phyloP scores from a whole-genome alignment of 768 basidiomycete genomes.

The Lactarius quietus region DNA sequence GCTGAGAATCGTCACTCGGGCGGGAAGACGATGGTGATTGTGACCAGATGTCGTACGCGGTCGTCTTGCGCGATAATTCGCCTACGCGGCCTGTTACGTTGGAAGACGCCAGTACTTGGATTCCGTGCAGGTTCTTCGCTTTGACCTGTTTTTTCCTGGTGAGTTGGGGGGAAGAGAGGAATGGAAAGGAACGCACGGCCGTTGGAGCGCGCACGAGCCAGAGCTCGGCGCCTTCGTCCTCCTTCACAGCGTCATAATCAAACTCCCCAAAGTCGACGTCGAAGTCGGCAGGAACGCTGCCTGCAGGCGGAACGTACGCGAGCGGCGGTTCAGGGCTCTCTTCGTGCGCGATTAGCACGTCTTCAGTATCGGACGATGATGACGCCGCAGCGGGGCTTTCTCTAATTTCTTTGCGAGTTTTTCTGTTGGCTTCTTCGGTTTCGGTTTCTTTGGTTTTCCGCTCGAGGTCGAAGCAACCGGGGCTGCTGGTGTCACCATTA shows the following conservation, averaged over 20 bases:
- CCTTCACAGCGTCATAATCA: slow-evolving; percentile 24
- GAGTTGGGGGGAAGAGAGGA: too few species aligned
- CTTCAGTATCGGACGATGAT: neutral
- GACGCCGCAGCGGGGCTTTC: neutral
- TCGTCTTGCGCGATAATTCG: slow-evolving; percentile 10
- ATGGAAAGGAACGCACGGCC: slow-evolving; percentile 5
- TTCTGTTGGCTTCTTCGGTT: neutral
- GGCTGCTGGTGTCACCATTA: neutral
- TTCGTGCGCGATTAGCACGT: neutral
- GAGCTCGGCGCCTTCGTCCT: slow-evolving; percentile 24
- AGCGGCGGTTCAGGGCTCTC: neutral
- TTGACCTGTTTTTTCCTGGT: slow-evolving; percentile 14
- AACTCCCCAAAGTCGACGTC: slow-evolving; percentile 25
- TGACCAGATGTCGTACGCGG: slow-evolving; percentile 23
- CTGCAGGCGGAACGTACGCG: slow-evolving; percentile 2
- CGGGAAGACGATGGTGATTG: neutral
- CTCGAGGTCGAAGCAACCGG: neutral
- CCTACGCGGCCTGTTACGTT: slow-evolving; percentile 16
- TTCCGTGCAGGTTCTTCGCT: slow-evolving; percentile 7
- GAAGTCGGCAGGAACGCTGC: neutral
- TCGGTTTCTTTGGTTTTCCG: neutral
- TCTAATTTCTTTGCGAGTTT: neutral
- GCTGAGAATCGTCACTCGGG: neutral
- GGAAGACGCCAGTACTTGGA: neutral
- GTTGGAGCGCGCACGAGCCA: slow-evolving; percentile 25